Conservation (phyloP, 2,329 filamentous ascomycete genomes). For the Scorias spongiosa region DNA sequence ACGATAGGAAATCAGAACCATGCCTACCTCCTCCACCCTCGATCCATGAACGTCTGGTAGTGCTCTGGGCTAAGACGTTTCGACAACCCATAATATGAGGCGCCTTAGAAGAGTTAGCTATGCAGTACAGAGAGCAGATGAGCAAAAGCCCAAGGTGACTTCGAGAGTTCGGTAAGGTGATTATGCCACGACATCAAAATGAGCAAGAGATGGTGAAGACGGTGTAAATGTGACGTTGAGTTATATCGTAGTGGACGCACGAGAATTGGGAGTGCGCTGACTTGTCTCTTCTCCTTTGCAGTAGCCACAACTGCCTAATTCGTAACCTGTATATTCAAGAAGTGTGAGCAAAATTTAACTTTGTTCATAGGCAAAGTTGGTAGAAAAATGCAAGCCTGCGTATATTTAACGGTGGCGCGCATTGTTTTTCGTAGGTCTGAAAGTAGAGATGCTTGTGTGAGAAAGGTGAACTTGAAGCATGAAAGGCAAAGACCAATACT, state of each 20-base stretch:
- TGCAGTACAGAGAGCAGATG: not conserved
- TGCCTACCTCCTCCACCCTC: slow-evolving; percentile 58
- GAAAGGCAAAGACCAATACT: no score
- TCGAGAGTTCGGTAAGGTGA: slow-evolving; percentile 2
- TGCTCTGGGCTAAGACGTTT: slow-evolving; percentile 46
- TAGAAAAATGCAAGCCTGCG: no score
- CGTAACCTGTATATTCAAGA: slow-evolving; percentile 25
- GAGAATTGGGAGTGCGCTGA: slow-evolving; percentile 32
- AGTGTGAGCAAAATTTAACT: no score
- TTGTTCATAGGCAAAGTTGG: no score
- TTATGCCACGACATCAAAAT: not conserved
- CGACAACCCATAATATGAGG: slow-evolving; percentile 55
- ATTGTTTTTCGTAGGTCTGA: no score
- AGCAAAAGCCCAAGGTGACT: not conserved
- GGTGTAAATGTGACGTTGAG: not conserved
- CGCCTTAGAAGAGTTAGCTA: slow-evolving; percentile 35
- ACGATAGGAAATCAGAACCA: no score
- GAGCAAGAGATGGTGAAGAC: not conserved
- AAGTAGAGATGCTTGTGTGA: no score
- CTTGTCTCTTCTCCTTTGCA: slow-evolving; percentile 33
- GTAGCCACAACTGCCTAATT: slow-evolving; percentile 34
- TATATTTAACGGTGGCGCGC: no score
- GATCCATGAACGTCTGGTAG: slow-evolving; percentile 58
- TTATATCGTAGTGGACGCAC: slow-evolving; percentile 23
- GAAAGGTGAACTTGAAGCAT: no score